These are phyloP conservation scores for Delonix regia DNA, from an alignment of 306 rosid species.

Conservation along the genomic window DNA sequence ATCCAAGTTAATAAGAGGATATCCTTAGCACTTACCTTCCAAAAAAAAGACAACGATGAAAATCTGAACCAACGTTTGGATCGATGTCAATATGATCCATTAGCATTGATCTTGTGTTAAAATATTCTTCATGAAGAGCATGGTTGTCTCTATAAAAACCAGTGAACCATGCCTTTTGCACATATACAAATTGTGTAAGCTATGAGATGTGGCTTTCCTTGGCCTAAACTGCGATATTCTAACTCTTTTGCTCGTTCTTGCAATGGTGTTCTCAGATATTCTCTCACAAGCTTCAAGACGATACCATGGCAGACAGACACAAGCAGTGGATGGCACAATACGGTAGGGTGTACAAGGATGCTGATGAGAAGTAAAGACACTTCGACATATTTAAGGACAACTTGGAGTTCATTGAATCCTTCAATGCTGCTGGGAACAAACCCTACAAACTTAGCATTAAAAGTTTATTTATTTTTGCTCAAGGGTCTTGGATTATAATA, in stretches of 20 bases:
- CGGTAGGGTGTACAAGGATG: slow-evolving; percentile 7
- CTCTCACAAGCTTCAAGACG: background rate
- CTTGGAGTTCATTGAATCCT: slow-evolving; percentile 29
- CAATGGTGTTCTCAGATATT: background rate
- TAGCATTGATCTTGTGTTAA: too few relatives aligned
- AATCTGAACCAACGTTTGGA: too few relatives aligned
- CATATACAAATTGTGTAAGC: background rate
- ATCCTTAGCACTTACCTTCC: too few relatives aligned
- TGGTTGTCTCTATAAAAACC: background rate
- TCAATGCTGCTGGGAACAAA: slow-evolving; percentile 26
- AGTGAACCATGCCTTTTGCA: background rate
- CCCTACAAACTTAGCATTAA: slow-evolving; percentile 36
- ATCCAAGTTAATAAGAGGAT: too few relatives aligned
- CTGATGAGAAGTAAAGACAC: slow-evolving; percentile 34
- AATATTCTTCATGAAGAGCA: background rate
- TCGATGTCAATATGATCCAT: too few relatives aligned
- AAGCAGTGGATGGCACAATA: slow-evolving; percentile 35
- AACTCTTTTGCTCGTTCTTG: background rate
- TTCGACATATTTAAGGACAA: slow-evolving; percentile 31
- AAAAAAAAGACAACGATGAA: too few relatives aligned
- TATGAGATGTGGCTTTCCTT: background rate
- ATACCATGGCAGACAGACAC: background rate
- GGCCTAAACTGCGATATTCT: background rate
- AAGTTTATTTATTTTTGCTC: too few relatives aligned
- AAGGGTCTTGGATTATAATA: too few relatives aligned